Percentiles rank a stretch among this genome's conserved stretches.
These are phyloP conservation scores for Imleria badia DNA, from an alignment of 768 basidiomycete genomes.

Conservation along the genomic window DNA sequence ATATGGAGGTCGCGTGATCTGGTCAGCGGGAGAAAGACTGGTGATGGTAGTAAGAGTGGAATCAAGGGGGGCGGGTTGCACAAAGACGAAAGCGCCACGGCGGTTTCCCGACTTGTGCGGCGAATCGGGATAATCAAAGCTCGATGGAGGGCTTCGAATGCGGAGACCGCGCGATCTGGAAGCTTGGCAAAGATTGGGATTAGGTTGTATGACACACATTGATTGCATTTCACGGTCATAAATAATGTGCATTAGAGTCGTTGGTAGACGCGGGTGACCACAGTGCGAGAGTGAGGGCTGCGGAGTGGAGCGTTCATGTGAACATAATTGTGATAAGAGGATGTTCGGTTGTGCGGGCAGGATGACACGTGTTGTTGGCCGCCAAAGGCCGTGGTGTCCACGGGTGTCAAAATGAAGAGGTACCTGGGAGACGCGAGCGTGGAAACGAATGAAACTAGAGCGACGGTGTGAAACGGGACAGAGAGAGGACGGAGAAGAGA, in stretches of 20 bases:
- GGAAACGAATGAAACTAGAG: constrained; percentile 8
- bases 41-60: background rate
- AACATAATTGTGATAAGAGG: constrained; percentile 19
- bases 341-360: constrained; percentile 4
- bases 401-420: constrained; percentile 9
- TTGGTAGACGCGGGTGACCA: constrained; percentile 9
- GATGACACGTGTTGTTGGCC: constrained; percentile 20
- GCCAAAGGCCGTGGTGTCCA: constrained; percentile 22
- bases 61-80: background rate
- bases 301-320: constrained; percentile 19
- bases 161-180: constrained; percentile 27
- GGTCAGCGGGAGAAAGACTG: background rate
- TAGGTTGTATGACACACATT: constrained; percentile 19
- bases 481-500: background rate
- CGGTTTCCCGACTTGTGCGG: constrained; percentile 17
- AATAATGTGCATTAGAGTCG: constrained; percentile 4
- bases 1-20: background rate
- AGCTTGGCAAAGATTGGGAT: constrained; percentile 20
- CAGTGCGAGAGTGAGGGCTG: background rate
- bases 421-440: constrained; percentile 6
- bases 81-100: background rate
- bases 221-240: constrained; percentile 16
- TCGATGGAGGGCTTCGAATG: constrained; percentile 7
- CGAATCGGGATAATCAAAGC: constrained; percentile 17
- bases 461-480: background rate